These are phyloP conservation scores for Teunomyces gatunensis DNA, from an alignment of 805 yeast genomes.

Conservation along the genomic window DNA sequence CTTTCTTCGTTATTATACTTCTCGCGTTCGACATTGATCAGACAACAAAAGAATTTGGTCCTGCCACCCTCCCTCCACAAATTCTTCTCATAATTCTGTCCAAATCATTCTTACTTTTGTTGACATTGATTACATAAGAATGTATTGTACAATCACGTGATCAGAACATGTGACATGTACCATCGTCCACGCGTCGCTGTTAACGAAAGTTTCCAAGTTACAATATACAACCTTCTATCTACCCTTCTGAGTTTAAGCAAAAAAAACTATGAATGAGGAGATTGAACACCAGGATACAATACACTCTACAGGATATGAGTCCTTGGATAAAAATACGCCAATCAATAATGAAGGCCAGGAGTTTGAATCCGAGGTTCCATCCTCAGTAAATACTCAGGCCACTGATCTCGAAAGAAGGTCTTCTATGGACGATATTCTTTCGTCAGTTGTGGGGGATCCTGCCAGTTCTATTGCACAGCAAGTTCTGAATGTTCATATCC, in stretches of 20 bases:
- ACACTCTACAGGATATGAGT: background rate
- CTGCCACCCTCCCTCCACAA: too few relatives aligned
- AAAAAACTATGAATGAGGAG: background rate
- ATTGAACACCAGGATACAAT: background rate
- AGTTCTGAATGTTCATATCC: background rate
- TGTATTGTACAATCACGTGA: background rate
- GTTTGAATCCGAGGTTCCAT: background rate
- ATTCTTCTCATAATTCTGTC: too few relatives aligned
- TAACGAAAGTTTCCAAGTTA: background rate
- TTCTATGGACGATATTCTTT: slow-evolving; percentile 7
- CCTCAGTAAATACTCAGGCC: background rate
- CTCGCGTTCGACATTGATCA: too few relatives aligned
- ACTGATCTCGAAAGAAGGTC: background rate
- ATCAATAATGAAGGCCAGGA: background rate
- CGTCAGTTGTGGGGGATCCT: slow-evolving; percentile 4
- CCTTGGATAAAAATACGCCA: background rate
- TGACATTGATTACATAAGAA: background rate
- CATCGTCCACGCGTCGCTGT: background rate
- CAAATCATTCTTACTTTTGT: too few relatives aligned
- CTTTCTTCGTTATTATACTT: too few relatives aligned
- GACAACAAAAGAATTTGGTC: too few relatives aligned
- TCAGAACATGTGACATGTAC: background rate
- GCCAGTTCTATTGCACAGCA: background rate
- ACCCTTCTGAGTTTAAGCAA: background rate
- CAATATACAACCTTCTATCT: background rate